A percentile compares a stretch with the other conserved stretches of the same genome.
Conservation (phyloP, 495 filamentous ascomycete species). For the Lindgomyces ingoldianus region DNA sequence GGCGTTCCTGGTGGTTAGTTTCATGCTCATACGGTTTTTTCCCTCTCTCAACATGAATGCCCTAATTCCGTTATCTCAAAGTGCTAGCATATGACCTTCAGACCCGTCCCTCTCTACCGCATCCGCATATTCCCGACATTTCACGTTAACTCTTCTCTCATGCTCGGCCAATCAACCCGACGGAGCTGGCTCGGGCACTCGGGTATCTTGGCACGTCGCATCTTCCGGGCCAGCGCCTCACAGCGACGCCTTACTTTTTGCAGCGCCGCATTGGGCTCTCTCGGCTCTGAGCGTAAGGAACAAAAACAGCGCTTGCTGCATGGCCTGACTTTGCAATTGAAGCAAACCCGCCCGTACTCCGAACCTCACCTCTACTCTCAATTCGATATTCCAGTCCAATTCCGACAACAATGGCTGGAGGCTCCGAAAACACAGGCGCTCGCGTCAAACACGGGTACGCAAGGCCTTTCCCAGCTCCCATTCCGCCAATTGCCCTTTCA, state of each 20-base stretch:
- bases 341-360: not conserved
- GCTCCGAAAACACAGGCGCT: not conserved
- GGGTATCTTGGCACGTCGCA: not conserved
- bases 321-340: not conserved
- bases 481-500: not conserved
- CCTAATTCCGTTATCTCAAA: too few species aligned
- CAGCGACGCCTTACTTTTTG: too few species aligned
- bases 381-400: not conserved
- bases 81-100: not conserved
- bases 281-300: too few species aligned
- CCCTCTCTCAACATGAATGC: too few species aligned
- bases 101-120: not conserved
- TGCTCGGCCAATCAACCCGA: not conserved
- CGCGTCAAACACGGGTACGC: not conserved
- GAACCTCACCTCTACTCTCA: not conserved
- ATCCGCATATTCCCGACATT: not conserved
- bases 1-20: too few species aligned
- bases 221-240: not conserved
- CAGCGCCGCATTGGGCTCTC: not conserved
- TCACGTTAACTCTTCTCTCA: not conserved
- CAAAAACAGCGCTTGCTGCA: too few species aligned
- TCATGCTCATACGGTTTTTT: too few species aligned
- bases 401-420: not conserved
- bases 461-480: not conserved
- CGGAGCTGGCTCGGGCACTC: not conserved